Evolutionary conservation across 2,329 filamentous ascomycete genomes (phyloP).

Genomic region (Cercospora citrullina): DNA sequence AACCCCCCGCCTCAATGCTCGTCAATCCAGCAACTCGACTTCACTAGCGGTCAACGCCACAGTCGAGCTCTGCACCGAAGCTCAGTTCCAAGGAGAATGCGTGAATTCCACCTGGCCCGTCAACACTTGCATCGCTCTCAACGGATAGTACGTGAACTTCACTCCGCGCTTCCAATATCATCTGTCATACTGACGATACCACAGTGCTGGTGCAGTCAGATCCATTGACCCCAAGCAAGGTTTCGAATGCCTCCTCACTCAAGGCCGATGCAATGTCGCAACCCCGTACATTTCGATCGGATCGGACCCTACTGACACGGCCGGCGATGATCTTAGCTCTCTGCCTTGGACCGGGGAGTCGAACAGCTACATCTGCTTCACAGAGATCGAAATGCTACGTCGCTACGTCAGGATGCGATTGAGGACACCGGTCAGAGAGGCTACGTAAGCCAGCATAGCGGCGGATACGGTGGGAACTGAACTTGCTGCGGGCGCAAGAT

Average conservation of each 20-base stretch:
- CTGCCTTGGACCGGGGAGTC: conserved; percentile 28
- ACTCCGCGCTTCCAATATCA: neutral
- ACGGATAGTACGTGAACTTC: conserved; percentile 31
- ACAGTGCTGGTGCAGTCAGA: conserved; percentile 28
- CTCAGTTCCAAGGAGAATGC: conserved; percentile 33
- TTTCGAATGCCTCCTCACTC: conserved; percentile 36
- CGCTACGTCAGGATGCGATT: conserved; percentile 25
- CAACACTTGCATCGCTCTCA: conserved; percentile 32
- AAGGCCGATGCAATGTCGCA: conserved; percentile 30
- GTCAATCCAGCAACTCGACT: conserved; percentile 13
- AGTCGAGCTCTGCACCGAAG: conserved; percentile 35
- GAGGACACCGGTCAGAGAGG: conserved; percentile 7
- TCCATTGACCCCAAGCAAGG: conserved; percentile 30
- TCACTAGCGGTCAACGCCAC: conserved; percentile 27
- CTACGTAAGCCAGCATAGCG: neutral
- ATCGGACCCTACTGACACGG: conserved; percentile 10
- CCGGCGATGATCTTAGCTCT: conserved; percentile 26
- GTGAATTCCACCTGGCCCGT: conserved; percentile 28
- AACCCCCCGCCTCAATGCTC: neutral
- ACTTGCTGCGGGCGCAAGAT: neutral
- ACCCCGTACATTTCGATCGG: conserved; percentile 17
- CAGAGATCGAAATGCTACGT: conserved; percentile 19
- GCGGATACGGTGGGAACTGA: neutral
- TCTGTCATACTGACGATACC: neutral
- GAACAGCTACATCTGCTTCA: conserved; percentile 34